These are phyloP conservation scores for Marchantia paleacea DNA, from an alignment of 225 moss, liverwort and hornwort species.

Conservation along the genomic window DNA sequence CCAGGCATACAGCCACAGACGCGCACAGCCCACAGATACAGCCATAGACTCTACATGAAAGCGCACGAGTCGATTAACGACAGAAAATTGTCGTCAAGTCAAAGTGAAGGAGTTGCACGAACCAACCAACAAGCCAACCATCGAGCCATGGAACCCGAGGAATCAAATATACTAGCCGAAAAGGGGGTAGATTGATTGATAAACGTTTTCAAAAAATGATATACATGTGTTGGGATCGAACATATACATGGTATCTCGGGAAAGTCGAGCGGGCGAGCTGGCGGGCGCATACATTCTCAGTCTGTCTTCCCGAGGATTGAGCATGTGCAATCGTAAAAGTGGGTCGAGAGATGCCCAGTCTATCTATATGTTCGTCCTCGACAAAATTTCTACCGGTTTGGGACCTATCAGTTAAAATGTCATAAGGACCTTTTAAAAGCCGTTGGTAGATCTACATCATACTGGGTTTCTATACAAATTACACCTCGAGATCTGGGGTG, in stretches of 20 bases:
- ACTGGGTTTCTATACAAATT: slow-evolving; percentile 16
- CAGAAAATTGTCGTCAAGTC: neutral
- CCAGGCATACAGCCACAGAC: neutral
- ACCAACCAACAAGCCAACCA: neutral
- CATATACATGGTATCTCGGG: neutral
- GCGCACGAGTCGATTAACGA: neutral
- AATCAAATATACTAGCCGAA: neutral
- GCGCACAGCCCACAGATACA: neutral
- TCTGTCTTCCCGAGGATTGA: neutral
- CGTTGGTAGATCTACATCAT: slow-evolving; percentile 10
- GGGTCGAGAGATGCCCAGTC: neutral
- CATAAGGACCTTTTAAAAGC: neutral
- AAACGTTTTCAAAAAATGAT: neutral
- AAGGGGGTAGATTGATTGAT: slow-evolving; percentile 8
- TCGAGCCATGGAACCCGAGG: neutral
- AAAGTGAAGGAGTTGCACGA: neutral
- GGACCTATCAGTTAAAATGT: neutral
- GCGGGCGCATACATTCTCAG: neutral
- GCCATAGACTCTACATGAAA: neutral
- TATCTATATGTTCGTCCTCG: neutral
- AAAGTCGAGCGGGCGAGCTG: neutral
- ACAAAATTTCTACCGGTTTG: slow-evolving; percentile 1
- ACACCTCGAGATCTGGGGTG: slow-evolving; percentile 15
- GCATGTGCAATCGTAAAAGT: neutral
- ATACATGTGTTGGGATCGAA: slow-evolving; percentile 7